A percentile compares a stretch with the other conserved stretches of the same genome.
Evolutionary conservation across 1,284 basidiomycete genomes (phyloP).

Genomic region (Cutaneotrichosporon sp.): DNA sequence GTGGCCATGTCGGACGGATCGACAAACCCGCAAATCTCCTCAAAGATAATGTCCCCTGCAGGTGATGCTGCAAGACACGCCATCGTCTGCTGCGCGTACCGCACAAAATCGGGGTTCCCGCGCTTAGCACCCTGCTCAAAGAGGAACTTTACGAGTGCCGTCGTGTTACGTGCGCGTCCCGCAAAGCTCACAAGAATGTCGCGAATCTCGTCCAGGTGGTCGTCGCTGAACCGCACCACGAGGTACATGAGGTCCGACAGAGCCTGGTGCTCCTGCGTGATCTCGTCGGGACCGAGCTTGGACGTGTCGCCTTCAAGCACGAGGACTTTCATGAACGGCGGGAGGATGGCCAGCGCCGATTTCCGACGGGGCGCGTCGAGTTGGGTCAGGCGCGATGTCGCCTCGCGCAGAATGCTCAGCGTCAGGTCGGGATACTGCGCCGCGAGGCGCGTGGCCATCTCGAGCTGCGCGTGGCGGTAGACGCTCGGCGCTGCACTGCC

Average conservation of each 20-base stretch:
- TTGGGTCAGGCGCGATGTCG: conserved; percentile 66
- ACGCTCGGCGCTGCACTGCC: conserved; percentile 68
- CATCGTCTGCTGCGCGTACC: conserved; percentile 73
- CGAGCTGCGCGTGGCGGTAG: conserved; percentile 72
- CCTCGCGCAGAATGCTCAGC: conserved; percentile 63
- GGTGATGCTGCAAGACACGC: conserved; percentile 76
- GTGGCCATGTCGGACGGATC: conserved; percentile 72
- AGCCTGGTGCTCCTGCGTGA: conserved; percentile 57
- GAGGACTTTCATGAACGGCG: conserved; percentile 73
- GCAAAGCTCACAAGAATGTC: conserved; percentile 68
- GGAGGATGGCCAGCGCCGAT: conserved; percentile 63
- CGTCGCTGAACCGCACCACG: conserved; percentile 70
- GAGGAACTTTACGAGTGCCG: conserved; percentile 74
- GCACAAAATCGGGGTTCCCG: conserved; percentile 69
- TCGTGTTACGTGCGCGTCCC: conserved; percentile 56
- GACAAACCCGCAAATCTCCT: conserved; percentile 76
- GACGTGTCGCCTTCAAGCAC: conserved; percentile 52
- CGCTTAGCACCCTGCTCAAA: conserved; percentile 83
- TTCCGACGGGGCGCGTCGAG: conserved; percentile 55
- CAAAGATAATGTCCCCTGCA: conserved; percentile 68
- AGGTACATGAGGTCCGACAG: conserved; percentile 81
- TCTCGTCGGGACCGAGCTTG: conserved; percentile 28
- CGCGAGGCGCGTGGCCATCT: conserved; percentile 72
- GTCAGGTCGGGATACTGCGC: conserved; percentile 71
- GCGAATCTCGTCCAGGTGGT: conserved; percentile 75